Conservation (phyloP, 2,329 filamentous ascomycete genomes). For the Coniochaeta ligniaria region DNA sequence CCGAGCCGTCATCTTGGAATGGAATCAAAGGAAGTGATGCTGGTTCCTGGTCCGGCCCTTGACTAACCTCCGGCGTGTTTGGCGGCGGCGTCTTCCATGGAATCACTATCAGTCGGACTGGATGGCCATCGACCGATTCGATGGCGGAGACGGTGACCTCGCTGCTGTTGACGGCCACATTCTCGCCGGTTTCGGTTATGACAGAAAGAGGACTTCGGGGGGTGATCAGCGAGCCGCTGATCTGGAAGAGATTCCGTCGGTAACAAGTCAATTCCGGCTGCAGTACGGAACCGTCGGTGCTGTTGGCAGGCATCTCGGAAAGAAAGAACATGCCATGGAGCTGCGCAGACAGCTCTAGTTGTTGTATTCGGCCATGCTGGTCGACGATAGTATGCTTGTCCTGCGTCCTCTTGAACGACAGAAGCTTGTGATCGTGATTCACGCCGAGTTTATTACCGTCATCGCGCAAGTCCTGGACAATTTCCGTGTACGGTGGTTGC, state of each 20-base stretch:
- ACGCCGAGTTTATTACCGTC: conserved; percentile 50
- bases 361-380: conserved; percentile 50
- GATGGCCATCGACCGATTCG: conserved; percentile 87
- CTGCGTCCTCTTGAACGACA: conserved; percentile 49
- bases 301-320: conserved; percentile 66
- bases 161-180: conserved; percentile 72
- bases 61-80: conserved; percentile 60
- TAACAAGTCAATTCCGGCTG: conserved; percentile 92
- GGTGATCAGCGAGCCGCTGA: conserved; percentile 80
- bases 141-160: conserved; percentile 88
- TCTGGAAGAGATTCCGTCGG: conserved; percentile 90
- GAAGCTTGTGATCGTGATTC: conserved; percentile 53
- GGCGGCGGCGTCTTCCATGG: conserved; percentile 95
- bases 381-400: conserved; percentile 56
- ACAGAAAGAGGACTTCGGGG: conserved; percentile 73
- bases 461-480: conserved; percentile 53
- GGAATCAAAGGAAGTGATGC: conserved; percentile 69
- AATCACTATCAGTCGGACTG: conserved; percentile 90
- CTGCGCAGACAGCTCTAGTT: conserved; percentile 61
- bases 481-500: conserved; percentile 50
- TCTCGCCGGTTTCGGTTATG: conserved; percentile 76
- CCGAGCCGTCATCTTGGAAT: conserved; percentile 52
- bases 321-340: conserved; percentile 87
- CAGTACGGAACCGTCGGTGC: conserved; percentile 47
- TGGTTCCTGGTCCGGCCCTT: conserved; percentile 74